These are phyloP conservation scores for Calonectria hongkongensis DNA, from an alignment of 2,329 filamentous ascomycete genomes.

Conservation along the genomic window DNA sequence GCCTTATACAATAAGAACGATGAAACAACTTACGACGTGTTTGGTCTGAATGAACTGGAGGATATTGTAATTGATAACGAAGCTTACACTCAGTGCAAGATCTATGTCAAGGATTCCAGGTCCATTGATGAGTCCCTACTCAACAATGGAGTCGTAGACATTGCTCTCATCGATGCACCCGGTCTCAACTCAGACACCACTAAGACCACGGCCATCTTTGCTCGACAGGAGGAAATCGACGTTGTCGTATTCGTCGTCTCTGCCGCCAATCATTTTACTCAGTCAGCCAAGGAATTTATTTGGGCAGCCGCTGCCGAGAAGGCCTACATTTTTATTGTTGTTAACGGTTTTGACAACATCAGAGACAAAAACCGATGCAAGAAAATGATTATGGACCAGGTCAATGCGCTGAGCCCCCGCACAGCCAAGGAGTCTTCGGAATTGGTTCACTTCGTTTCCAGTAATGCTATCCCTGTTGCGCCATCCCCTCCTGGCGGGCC, in stretches of 20 bases:
- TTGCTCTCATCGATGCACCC: conserved; percentile 96
- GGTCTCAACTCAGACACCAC: conserved; percentile 97
- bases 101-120: conserved; percentile 94
- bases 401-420: conserved; percentile 89
- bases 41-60: conserved; percentile 85
- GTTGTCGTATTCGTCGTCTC: conserved; percentile 99
- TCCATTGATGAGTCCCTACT: conserved; percentile 94
- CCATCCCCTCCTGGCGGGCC: conserved; percentile 74
- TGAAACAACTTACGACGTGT: conserved; percentile 95
- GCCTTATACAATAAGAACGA: conserved; percentile 89
- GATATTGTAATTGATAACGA: conserved; percentile 92
- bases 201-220: conserved; percentile 98
- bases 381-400: conserved; percentile 94
- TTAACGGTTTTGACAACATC: conserved; percentile 97
- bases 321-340: conserved; percentile 98
- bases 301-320: conserved; percentile 96
- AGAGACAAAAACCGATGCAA: conserved; percentile 93
- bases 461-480: conserved; percentile 90
- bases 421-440: conserved; percentile 95
- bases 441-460: conserved; percentile 97
- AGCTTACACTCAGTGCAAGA: conserved; percentile 94
- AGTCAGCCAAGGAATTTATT: conserved; percentile 98
- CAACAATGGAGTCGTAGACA: conserved; percentile 98
- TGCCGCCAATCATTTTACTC: conserved; percentile 97
- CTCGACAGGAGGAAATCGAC: conserved; percentile 97